Conservation (phyloP, 2,329 filamentous ascomycete species). For the Exophiala spinifera region DNA sequence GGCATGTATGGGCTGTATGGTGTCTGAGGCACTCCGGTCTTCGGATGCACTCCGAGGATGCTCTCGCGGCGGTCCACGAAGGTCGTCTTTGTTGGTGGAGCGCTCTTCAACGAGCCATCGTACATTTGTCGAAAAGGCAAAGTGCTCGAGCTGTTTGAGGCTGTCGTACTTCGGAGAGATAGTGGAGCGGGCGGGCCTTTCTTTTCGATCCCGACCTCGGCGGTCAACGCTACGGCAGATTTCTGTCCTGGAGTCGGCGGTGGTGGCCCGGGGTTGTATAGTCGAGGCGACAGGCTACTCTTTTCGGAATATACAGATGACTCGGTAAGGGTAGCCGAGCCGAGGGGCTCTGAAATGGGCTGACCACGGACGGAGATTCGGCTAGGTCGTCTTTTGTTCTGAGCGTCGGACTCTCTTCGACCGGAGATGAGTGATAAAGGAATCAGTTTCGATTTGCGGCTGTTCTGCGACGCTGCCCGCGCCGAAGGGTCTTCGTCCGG, state of each 20-base stretch:
- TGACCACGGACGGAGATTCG: conserved; percentile 50
- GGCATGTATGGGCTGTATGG: conserved; percentile 53
- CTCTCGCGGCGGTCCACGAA: conserved; percentile 44
- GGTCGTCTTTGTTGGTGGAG: conserved; percentile 49
- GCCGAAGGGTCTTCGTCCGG: conserved; percentile 12
- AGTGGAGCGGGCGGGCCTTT: conserved; percentile 6
- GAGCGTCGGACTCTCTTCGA: conserved; percentile 38
- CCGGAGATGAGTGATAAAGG: conserved; percentile 43
- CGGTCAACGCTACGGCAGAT: neutral
- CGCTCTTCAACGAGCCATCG: conserved; percentile 38
- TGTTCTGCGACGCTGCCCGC: conserved; percentile 27
- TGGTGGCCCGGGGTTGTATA: conserved; percentile 55
- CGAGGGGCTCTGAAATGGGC: conserved; percentile 56
- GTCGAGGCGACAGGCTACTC: conserved; percentile 57
- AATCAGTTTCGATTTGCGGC: conserved; percentile 40
- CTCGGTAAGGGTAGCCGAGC: conserved; percentile 44
- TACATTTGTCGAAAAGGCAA: conserved; percentile 46
- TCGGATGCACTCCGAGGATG: conserved; percentile 37
- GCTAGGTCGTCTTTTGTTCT: conserved; percentile 45
- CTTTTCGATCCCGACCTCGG: conserved; percentile 15
- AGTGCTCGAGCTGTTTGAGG: conserved; percentile 34
- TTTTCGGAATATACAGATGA: conserved; percentile 46
- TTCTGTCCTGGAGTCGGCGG: conserved; percentile 48
- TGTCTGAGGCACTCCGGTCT: conserved; percentile 46
- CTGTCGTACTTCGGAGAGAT: conserved; percentile 13